Conservation (phyloP, 108 stramenopile species). For the Cyclotella sp. region DNA sequence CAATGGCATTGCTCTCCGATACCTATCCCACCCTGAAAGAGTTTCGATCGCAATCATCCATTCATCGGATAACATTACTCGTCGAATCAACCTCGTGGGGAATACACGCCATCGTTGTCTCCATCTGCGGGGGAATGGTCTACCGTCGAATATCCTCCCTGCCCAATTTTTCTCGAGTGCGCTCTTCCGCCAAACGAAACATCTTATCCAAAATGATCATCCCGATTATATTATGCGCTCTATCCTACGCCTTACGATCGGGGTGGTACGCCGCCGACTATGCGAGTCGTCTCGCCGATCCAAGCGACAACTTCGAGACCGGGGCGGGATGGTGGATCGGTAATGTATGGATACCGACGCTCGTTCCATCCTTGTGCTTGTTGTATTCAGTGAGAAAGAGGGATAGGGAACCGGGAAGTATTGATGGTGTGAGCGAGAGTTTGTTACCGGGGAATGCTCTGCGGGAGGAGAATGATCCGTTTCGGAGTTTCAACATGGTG, state of each 20-base stretch:
- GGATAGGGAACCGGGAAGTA: constrained; percentile 43
- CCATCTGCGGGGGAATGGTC: constrained; percentile 29
- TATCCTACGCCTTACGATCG: constrained; percentile 52
- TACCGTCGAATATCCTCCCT: constrained; percentile 41
- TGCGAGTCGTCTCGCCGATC: constrained; percentile 24
- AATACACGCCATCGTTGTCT: constrained; percentile 42
- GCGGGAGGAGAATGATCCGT: constrained; percentile 24
- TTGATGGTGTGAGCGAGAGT: constrained; percentile 39
- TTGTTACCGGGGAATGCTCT: constrained; percentile 14
- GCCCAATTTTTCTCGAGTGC: constrained; percentile 40
- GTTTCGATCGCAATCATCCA: constrained; percentile 30
- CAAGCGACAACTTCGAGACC: constrained; percentile 30
- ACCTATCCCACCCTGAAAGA: constrained; percentile 18
- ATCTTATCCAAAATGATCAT: constrained; percentile 53
- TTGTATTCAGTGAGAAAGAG: constrained; percentile 60
- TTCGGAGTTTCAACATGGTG: constrained; percentile 23
- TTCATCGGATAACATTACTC: constrained; percentile 31
- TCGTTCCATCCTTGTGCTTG: constrained; percentile 48
- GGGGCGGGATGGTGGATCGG: constrained; percentile 62
- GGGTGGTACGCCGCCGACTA: constrained; percentile 52
- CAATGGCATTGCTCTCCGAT: constrained; percentile 29
- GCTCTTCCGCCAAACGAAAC: constrained; percentile 20
- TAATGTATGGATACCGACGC: constrained; percentile 51
- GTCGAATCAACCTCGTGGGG: constrained; percentile 46
- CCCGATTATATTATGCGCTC: constrained; percentile 52